Evolutionary conservation across 805 yeast genomes (phyloP), one percentile per base, ranked within the genome.

Genomic region (Ogataea glucozyma): DNA sequence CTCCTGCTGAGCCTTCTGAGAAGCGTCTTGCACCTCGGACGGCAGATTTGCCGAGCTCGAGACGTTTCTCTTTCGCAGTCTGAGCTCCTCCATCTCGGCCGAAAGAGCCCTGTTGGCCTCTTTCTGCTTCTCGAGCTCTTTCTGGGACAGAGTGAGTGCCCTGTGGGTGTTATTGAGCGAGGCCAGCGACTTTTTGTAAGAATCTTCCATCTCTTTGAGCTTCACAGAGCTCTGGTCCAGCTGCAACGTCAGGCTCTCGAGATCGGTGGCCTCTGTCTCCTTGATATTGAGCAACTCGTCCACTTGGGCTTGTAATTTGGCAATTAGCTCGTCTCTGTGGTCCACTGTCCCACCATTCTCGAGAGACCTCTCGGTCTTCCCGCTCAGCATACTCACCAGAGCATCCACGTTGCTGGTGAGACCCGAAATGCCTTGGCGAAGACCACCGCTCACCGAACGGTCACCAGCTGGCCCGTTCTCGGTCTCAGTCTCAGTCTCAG

Each of bases 101-200:
- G 71, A 68, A 41, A 88, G 69, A 49, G 74, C 74, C 36, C 72
- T 77, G 45, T 80, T 75, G 14, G 70, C 53, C 11, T 73, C 79
- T 53, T 76, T 83, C 58, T 78, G 81, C 58, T 73, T 78, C 23
- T 72, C 71, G 46, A 84, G 66, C 61, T 89, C 96, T 34, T 74
- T 78, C 54, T 88, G 88, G 7, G 91, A 83, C 50, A 82, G 57
- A 35, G 78, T 78, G 42, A 89, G 72, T 0, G 96, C 96, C 48
- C 75, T 78, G 43, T 84, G 82, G 11, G 91, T 81, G 59, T 82
- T 87, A 52, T 78, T 79, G 23, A 87, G 83, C 18, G 88, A 79
- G 48, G 78, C 80, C 41, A 86, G 64, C 1, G 93, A 85, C 54
- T 82, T 80, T 49, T 77, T 77, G 65, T 86, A 88, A 56, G 84